phyloP scores from a whole-genome alignment of 768 basidiomycete species.

The Phylloporus sp. region DNA sequence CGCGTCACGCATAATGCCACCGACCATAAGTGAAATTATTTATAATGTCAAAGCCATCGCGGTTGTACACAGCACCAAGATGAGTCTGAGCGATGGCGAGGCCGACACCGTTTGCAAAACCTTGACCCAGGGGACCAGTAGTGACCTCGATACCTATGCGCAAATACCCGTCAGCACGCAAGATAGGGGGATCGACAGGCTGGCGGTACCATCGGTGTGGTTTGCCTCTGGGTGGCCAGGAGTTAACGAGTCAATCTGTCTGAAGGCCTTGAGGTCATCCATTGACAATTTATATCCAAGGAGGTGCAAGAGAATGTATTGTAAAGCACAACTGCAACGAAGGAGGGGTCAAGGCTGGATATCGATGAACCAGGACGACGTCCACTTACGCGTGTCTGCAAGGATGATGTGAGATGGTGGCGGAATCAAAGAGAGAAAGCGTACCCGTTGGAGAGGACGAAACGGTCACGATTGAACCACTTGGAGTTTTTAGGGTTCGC shows the following conservation, averaged over 20 bases:
- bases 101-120: constrained; percentile 90
- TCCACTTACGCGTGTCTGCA: constrained; percentile 65
- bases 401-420: constrained; percentile 10
- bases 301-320: constrained; percentile 89
- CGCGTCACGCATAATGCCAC: constrained; percentile 5
- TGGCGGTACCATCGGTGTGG: constrained; percentile 53
- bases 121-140: constrained; percentile 94
- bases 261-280: constrained; percentile 91
- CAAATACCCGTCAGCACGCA: constrained; percentile 4
- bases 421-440: background rate
- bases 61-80: constrained; percentile 86
- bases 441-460: constrained; percentile 93
- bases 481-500: constrained; percentile 85
- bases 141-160: constrained; percentile 76
- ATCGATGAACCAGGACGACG: background rate
- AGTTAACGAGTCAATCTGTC: constrained; percentile 84
- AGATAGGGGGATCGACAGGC: background rate
- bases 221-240: constrained; percentile 88
- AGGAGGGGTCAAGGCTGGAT: constrained; percentile 3
- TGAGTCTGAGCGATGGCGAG: constrained; percentile 92
- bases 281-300: constrained; percentile 87
- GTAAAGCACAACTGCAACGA: constrained; percentile 73
- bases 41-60: constrained; percentile 72
- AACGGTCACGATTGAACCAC: constrained; percentile 96
- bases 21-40: constrained; percentile 87